phyloP scores from a whole-genome alignment of 1,284 basidiomycete genomes.

The Rhodotorula sp. region DNA sequence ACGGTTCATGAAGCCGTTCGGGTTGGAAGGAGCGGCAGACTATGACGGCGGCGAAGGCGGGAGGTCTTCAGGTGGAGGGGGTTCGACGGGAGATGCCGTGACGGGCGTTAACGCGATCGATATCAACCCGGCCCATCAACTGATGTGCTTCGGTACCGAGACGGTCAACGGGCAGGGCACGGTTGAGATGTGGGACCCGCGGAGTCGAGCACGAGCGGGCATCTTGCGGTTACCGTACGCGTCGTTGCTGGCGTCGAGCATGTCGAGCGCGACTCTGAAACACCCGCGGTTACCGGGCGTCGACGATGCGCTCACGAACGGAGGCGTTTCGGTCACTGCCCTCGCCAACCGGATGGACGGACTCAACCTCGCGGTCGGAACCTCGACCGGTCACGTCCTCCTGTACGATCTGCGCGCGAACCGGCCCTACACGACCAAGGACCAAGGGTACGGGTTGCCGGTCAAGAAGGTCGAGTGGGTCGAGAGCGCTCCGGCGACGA shows the following conservation, averaged over 20 bases:
- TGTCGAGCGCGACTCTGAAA: slow-evolving; percentile 47
- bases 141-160: slow-evolving; percentile 85
- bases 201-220: slow-evolving; percentile 74
- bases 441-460: slow-evolving; percentile 94
- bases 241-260: slow-evolving; percentile 54
- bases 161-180: slow-evolving; percentile 59
- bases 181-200: slow-evolving; percentile 94
- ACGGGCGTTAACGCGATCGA: slow-evolving; percentile 87
- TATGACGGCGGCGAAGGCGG: slow-evolving; percentile 41
- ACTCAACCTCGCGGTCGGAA: slow-evolving; percentile 88
- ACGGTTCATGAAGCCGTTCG: slow-evolving; percentile 78
- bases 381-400: slow-evolving; percentile 88
- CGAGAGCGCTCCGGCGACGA: slow-evolving; percentile 63
- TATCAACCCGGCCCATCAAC: slow-evolving; percentile 88
- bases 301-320: slow-evolving; percentile 42
- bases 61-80: background rate
- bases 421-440: slow-evolving; percentile 81
- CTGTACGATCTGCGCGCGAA: slow-evolving; percentile 90
- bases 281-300: slow-evolving; percentile 53
- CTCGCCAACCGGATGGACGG: slow-evolving; percentile 83
- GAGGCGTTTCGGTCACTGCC: slow-evolving; percentile 70
- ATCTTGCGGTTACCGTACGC: slow-evolving; percentile 70
- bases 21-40: slow-evolving; percentile 54
- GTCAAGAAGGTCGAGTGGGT: slow-evolving; percentile 87
- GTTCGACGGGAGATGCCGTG: slow-evolving; percentile 52